A percentile compares a stretch with the other conserved stretches of the same genome.
These are phyloP conservation scores for Geosiphon pyriformis DNA, from an alignment of 192 early-diverging fungal species.

Conservation along the genomic window DNA sequence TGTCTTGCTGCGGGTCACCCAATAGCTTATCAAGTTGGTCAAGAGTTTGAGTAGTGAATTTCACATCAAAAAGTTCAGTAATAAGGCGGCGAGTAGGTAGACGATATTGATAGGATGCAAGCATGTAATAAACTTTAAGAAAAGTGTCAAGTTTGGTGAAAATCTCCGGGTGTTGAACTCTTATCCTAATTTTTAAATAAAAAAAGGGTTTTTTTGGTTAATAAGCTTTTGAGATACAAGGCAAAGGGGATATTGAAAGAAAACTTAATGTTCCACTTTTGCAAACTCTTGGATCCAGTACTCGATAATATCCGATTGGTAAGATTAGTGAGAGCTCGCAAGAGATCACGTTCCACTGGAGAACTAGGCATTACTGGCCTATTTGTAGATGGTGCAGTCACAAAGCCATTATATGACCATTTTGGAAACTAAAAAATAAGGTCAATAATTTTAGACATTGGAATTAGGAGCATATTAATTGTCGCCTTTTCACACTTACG, in stretches of 20 bases:
- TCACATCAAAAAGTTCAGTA: slow-evolving; percentile 70
- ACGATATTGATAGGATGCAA: slow-evolving; percentile 64
- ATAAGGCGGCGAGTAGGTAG: slow-evolving; percentile 68
- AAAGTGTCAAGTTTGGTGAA: slow-evolving; percentile 56
- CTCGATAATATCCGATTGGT: slow-evolving; percentile 79
- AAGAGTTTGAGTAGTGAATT: slow-evolving; percentile 42
- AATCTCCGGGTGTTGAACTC: slow-evolving; percentile 49
- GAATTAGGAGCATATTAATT: slow-evolving; percentile 18
- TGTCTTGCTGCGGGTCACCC: background rate
- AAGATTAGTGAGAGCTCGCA: slow-evolving; percentile 69
- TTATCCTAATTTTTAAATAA: slow-evolving; percentile 41
- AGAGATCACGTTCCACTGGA: slow-evolving; percentile 53
- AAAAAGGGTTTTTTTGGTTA: slow-evolving; percentile 9
- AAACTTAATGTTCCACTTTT: no score
- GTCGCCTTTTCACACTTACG: slow-evolving; percentile 34
- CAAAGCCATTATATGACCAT: slow-evolving; percentile 40
- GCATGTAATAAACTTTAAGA: slow-evolving; percentile 53
- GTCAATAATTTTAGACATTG: slow-evolving; percentile 32
- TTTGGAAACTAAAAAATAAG: slow-evolving; percentile 34
- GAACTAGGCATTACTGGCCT: slow-evolving; percentile 27
- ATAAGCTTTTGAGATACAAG: background rate
- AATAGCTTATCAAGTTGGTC: slow-evolving; percentile 39
- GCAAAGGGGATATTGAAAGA: no score
- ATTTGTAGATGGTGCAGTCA: slow-evolving; percentile 35
- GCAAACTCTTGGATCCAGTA: slow-evolving; percentile 65